phyloP scores from a whole-genome alignment of 129 eudicot species.

The Flaveria trinervia region DNA sequence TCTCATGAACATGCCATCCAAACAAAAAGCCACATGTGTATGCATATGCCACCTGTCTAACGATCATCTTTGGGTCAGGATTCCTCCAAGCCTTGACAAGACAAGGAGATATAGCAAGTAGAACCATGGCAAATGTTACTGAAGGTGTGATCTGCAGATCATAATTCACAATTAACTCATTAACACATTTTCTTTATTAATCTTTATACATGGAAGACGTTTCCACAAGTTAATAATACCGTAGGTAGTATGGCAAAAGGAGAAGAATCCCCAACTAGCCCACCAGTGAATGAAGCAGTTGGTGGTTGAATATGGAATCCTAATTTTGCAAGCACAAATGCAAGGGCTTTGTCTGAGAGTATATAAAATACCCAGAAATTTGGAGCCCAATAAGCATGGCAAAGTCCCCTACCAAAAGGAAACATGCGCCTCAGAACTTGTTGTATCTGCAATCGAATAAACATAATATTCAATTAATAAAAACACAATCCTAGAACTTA shows the following conservation, averaged over 20 bases:
- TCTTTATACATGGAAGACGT: constrained; percentile 11
- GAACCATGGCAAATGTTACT: constrained; percentile 59
- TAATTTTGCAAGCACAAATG: constrained; percentile 52
- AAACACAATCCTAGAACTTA: constrained; percentile 4
- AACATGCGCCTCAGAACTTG: constrained; percentile 85
- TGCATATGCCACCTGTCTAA: constrained; percentile 91
- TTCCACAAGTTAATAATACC: constrained; percentile 38
- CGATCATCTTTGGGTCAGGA: constrained; percentile 81
- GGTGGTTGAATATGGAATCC: constrained; percentile 73
- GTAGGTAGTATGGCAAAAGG: constrained; percentile 86
- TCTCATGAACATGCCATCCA: constrained; percentile 99
- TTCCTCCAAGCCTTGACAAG: constrained; percentile 76
- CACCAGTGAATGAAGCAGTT: constrained; percentile 85
- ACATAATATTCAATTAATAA: neutral
- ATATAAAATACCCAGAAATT: constrained; percentile 97
- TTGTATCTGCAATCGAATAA: constrained; percentile 59
- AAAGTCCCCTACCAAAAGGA: constrained; percentile 97
- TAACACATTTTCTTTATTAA: neutral
- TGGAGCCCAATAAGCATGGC: constrained; percentile 99
- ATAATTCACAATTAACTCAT: constrained; percentile 10
- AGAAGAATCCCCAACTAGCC: constrained; percentile 90
- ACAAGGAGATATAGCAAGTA: constrained; percentile 73
- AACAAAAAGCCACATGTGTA: constrained; percentile 90
- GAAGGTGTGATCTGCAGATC: constrained; percentile 78
- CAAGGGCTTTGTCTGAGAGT: constrained; percentile 65